phyloP scores from a whole-genome alignment of 768 basidiomycete genomes.

The Leccinum variicolor region DNA sequence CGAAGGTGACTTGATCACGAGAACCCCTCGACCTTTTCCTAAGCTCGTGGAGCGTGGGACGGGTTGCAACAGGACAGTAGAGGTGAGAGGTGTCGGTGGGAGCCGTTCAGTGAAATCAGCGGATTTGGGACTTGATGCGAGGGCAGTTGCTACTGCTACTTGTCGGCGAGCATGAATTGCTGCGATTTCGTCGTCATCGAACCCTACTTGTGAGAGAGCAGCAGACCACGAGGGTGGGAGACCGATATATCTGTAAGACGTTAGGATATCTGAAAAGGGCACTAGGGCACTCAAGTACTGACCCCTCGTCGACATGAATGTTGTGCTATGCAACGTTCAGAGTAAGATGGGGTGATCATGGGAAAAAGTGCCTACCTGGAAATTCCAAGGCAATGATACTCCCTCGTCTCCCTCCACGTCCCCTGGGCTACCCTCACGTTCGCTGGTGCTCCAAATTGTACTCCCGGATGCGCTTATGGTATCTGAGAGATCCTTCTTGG shows the following conservation, averaged over 20 bases:
- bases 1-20: constrained; percentile 14
- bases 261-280: neutral
- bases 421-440: constrained; percentile 1
- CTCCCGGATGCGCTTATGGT: constrained; percentile 12
- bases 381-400: constrained; percentile 72
- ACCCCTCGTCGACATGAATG: constrained; percentile 78
- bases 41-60: constrained; percentile 26
- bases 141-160: constrained; percentile 15
- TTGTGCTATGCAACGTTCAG: constrained; percentile 50
- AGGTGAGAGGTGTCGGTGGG: neutral
- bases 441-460: constrained; percentile 12
- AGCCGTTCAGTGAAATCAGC: constrained; percentile 6
- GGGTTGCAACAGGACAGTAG: constrained; percentile 24
- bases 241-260: constrained; percentile 47
- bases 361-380: constrained; percentile 46
- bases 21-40: constrained; percentile 1
- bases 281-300: constrained; percentile 36
- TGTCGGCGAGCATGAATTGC: constrained; percentile 46
- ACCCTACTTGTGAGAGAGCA: constrained; percentile 58
- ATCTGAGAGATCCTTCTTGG: constrained; percentile 27
- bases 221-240: constrained; percentile 74
- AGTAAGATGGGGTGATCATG: neutral
- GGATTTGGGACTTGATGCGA: neutral
- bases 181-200: constrained; percentile 66
- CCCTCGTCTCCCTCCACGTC: constrained; percentile 47